Base-by-base conservation (phyloP, 768 basidiomycete genomes). In the Psilocybe azurescens region DNA sequence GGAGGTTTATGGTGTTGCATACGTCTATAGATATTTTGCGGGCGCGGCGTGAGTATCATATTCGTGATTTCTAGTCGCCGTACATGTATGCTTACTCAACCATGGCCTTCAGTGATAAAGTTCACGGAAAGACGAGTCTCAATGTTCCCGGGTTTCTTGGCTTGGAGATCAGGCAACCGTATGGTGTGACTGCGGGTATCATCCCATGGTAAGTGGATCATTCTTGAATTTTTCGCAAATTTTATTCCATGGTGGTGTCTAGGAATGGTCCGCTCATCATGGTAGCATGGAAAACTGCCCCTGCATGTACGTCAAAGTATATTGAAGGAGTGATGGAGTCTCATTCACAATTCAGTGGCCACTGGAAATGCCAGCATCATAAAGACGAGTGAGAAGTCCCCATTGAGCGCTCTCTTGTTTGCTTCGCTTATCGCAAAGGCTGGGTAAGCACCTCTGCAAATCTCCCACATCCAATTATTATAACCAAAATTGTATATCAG, bases 361-460 rank as follows among this genome's bases (percentile, higher is more conserved):
- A 24, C 24, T 24, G 24, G 24, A 24, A 24, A 24, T 24, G 24
- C 24, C 1, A 24, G 24, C 24, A 24, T 24, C 24, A 24, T 24
- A 24, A 24, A 24, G 24, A 24, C 24, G 24, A 24, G 24, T 24
- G 24, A 24, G 24, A 75, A 89, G 54, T 89, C 90, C 0, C 89
- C 91, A 5, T 73, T 90, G 28, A 83, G 88, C 11, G 88, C 88
- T 10, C 71, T 91, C 49, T 74, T 73, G 36, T 59, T 86, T 36
- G 71, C 71, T 39, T 75, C 78, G 11, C 79, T 93, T 47, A 77
- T 86, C 63, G 73, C 79, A n/a, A 83, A 91, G 71, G 90, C 90
- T 2, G 90, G 90, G 11, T 88, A 36, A 84, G 85, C 16, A 29
- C 9, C 4, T 32, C 28, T 32, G 88, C 29, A 58, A 8, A 56